These are phyloP conservation scores for Carex scoparia DNA, from an alignment of 176 grass and related monocot species.

Conservation along the genomic window DNA sequence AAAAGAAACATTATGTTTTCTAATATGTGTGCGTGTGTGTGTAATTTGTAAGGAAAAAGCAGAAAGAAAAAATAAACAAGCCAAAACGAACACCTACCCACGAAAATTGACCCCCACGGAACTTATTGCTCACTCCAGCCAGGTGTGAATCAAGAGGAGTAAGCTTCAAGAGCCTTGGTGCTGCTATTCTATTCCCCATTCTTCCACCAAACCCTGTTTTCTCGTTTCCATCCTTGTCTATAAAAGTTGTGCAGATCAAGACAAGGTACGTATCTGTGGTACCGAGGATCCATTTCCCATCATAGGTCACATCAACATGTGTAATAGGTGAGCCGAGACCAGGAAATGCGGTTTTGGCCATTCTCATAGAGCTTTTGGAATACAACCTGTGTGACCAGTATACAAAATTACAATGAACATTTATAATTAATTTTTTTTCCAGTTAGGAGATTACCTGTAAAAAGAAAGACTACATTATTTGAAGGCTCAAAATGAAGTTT, in stretches of 20 bases:
- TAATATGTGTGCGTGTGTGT: too few species aligned
- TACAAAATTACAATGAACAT: not conserved
- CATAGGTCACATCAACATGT: conserved; percentile 88
- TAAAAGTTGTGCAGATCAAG: conserved; percentile 78
- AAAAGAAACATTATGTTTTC: not conserved
- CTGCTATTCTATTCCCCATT: conserved; percentile 89
- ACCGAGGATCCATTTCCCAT: conserved; percentile 81
- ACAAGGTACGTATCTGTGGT: conserved; percentile 77
- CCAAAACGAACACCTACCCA: conserved; percentile 52
- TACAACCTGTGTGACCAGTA: conserved; percentile 44
- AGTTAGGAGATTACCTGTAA: not conserved
- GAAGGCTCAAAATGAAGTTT: not conserved
- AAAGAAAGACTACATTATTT: not conserved
- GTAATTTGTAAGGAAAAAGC: not conserved
- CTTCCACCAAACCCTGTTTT: conserved; percentile 71
- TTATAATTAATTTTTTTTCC: not conserved
- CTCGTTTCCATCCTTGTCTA: conserved; percentile 86
- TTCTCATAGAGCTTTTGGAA: conserved; percentile 94
- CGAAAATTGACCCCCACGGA: conserved; percentile 74
- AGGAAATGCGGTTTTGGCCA: conserved; percentile 94
- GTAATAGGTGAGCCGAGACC: conserved; percentile 86
- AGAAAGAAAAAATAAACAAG: conserved; percentile 9
- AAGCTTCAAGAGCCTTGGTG: conserved; percentile 80
- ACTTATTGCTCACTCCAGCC: conserved; percentile 58
- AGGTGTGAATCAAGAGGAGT: conserved; percentile 69